Evolutionary conservation across 495 filamentous ascomycete species (phyloP).

Genomic region (Tuber aestivum): DNA sequence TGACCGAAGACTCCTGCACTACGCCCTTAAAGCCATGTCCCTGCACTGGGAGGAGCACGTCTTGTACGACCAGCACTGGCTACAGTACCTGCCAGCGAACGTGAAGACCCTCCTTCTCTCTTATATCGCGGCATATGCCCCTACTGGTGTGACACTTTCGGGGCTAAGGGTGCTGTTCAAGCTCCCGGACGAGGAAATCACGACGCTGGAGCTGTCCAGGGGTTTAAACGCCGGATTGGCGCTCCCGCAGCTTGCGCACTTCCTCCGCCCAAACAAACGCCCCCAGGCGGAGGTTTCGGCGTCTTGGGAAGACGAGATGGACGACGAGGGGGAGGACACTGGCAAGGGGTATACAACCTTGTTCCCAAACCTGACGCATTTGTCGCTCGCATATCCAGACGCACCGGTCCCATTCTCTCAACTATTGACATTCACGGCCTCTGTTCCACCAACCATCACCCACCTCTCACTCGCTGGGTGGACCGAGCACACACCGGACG

Average conservation of each 20-base stretch:
- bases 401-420: conserved; percentile 7
- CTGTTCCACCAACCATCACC: conserved; percentile 27
- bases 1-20: conserved; percentile 12
- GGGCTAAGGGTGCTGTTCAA: conserved; percentile 24
- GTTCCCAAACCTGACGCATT: conserved; percentile 29
- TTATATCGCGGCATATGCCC: conserved; percentile 19
- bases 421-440: conserved; percentile 13
- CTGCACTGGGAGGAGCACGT: conserved; percentile 28
- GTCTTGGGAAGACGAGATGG: not conserved
- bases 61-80: conserved; percentile 34
- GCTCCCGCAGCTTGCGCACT: conserved; percentile 11
- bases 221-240: conserved; percentile 11
- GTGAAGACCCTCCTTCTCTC: conserved; percentile 28
- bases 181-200: conserved; percentile 24
- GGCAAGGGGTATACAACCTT: not conserved
- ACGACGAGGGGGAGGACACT: not conserved
- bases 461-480: conserved; percentile 35
- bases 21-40: conserved; percentile 19
- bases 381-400: conserved; percentile 28
- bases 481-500: conserved; percentile 8
- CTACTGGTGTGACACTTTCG: conserved; percentile 10
- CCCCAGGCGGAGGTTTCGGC: not conserved
- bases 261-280: conserved; percentile 10
- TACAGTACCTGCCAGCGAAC: conserved; percentile 23
- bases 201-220: conserved; percentile 25